A percentile compares a stretch with the other conserved stretches of the same genome.
Conservation (phyloP, 2,329 filamentous ascomycete genomes). For the Fusarium ambrosium region DNA sequence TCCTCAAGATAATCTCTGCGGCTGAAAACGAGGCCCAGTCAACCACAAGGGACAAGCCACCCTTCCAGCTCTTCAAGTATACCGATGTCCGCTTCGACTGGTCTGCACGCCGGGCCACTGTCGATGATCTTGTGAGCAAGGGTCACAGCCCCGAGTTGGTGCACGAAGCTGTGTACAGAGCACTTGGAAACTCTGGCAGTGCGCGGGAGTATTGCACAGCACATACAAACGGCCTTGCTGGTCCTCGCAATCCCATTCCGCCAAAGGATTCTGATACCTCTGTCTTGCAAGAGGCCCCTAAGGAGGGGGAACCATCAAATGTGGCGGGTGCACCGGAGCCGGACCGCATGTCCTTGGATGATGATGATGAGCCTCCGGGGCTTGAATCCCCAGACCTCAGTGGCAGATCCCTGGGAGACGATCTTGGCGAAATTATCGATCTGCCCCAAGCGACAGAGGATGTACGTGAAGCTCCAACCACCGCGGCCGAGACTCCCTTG, state of each 20-base stretch:
- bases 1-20: constrained; percentile 81
- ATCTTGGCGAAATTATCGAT: constrained; percentile 48
- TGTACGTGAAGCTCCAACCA: constrained; percentile 34
- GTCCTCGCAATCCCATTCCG: constrained; percentile 77
- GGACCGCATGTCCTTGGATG: constrained; percentile 57
- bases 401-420: constrained; percentile 46
- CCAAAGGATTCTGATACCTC: constrained; percentile 65
- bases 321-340: constrained; percentile 46
- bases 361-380: constrained; percentile 42
- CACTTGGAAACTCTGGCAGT: constrained; percentile 72
- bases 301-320: constrained; percentile 41
- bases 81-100: constrained; percentile 62
- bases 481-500: constrained; percentile 37
- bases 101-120: constrained; percentile 49
- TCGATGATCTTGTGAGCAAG: constrained; percentile 51
- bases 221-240: constrained; percentile 68
- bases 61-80: constrained; percentile 60
- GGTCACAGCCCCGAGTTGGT: constrained; percentile 71
- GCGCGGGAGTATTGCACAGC: constrained; percentile 83
- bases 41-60: constrained; percentile 69
- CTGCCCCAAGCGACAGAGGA: constrained; percentile 39
- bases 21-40: constrained; percentile 80
- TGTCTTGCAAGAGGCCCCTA: constrained; percentile 46
- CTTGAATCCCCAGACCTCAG: constrained; percentile 43
- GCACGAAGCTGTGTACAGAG: constrained; percentile 85